phyloP scores from a whole-genome alignment of 1,139 yeast species.

The Wickerhamomyces sp. region DNA sequence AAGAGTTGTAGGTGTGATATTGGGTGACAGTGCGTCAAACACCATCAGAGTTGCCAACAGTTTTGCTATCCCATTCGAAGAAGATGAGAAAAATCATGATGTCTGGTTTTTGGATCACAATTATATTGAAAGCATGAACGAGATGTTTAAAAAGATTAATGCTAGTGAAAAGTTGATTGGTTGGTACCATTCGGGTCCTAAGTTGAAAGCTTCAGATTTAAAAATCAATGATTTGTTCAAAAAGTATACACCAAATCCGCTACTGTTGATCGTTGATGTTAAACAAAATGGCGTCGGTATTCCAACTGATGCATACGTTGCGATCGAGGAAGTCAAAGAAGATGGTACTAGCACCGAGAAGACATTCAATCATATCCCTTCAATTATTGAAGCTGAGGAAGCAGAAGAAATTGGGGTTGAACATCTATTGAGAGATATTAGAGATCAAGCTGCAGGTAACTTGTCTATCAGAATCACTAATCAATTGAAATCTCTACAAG shows the following conservation, averaged over 20 bases:
- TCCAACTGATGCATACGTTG: slow-evolving; percentile 93
- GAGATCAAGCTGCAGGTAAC: slow-evolving; percentile 96
- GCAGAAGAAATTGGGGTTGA: slow-evolving; percentile 99
- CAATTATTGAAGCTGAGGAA: slow-evolving; percentile 93
- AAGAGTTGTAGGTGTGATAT: slow-evolving; percentile 88
- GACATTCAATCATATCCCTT: slow-evolving; percentile 91
- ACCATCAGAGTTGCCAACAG: slow-evolving; percentile 66
- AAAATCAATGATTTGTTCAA: slow-evolving; percentile 88
- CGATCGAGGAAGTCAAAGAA: slow-evolving; percentile 92
- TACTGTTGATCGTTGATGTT: slow-evolving; percentile 87
- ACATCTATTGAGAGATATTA: slow-evolving; percentile 85
- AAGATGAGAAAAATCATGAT: slow-evolving; percentile 85
- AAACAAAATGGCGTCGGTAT: slow-evolving; percentile 78
- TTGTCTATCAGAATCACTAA: slow-evolving; percentile 82
- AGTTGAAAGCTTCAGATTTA: slow-evolving; percentile 79
- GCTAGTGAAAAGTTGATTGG: slow-evolving; percentile 96
- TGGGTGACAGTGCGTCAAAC: slow-evolving; percentile 70
- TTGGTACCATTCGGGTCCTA: slow-evolving; percentile 99
- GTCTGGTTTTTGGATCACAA: slow-evolving; percentile 98
- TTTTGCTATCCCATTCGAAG: slow-evolving; percentile 92
- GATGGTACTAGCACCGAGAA: slow-evolving; percentile 94
- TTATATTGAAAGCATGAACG: slow-evolving; percentile 93
- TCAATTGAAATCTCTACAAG: slow-evolving; percentile 83
- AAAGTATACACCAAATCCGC: slow-evolving; percentile 76
- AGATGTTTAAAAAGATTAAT: slow-evolving; percentile 95